A percentile compares a stretch with the other conserved stretches of the same genome.
Conservation (phyloP, 257 asterid genomes). For the Gardenia jasminoides region DNA sequence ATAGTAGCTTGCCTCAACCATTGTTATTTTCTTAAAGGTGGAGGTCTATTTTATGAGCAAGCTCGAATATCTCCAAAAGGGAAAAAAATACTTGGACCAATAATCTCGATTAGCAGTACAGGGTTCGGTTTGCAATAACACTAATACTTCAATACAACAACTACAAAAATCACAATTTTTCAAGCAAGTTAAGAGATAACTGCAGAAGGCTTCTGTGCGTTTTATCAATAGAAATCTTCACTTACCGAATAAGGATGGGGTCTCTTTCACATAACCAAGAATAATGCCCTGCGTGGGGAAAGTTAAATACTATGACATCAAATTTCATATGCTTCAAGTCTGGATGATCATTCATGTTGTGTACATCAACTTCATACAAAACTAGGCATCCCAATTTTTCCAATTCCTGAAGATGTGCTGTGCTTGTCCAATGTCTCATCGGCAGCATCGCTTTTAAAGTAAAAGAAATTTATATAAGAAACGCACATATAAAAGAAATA, state of each 20-base stretch:
- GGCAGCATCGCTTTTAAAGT: neutral
- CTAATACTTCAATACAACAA: too few species aligned
- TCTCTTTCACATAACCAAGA: neutral
- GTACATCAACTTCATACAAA: slow-evolving; percentile 18
- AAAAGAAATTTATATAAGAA: neutral
- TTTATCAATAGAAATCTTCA: neutral
- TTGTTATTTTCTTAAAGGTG: too few species aligned
- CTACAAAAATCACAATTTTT: neutral
- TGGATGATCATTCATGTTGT: slow-evolving; percentile 7
- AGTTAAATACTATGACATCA: slow-evolving; percentile 21
- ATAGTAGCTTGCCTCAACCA: too few species aligned
- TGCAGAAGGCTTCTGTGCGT: neutral
- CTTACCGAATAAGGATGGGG: slow-evolving; percentile 10
- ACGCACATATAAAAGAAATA: neutral
- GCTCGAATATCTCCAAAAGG: too few species aligned
- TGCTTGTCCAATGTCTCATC: slow-evolving; percentile 8
- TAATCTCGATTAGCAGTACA: too few species aligned
- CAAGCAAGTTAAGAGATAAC: neutral
- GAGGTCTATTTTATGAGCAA: too few species aligned
- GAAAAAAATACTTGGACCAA: too few species aligned
- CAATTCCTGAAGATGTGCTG: slow-evolving; percentile 5
- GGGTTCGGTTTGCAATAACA: too few species aligned
- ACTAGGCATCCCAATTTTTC: slow-evolving; percentile 2
- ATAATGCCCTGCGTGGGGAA: slow-evolving; percentile 25
- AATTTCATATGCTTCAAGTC: slow-evolving; percentile 2